phyloP scores from a whole-genome alignment of 805 yeast species.

The Kodamaea jinghongensis region DNA sequence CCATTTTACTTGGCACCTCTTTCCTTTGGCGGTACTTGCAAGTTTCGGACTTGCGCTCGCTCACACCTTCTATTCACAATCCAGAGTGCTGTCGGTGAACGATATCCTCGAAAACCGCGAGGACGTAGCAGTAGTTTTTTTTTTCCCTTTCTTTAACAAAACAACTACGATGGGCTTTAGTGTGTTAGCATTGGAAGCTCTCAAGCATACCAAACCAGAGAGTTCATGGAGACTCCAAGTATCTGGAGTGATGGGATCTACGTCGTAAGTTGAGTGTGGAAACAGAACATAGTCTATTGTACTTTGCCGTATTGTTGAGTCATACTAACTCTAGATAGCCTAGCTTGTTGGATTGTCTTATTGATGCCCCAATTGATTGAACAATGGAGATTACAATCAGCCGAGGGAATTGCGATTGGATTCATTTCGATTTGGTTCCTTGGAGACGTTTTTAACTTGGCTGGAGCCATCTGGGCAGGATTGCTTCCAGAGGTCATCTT shows the following conservation, averaged over 20 bases:
- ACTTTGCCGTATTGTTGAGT: too few species aligned
- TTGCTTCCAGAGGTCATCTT: constrained; percentile 67
- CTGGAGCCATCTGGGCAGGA: constrained; percentile 69
- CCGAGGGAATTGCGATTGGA: constrained; percentile 72
- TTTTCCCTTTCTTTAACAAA: too few species aligned
- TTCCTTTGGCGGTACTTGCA: too few species aligned
- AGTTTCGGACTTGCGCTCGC: too few species aligned
- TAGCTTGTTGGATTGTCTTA: constrained; percentile 79
- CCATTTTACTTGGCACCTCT: too few species aligned
- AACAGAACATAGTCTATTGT: too few species aligned
- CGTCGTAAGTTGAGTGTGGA: constrained; percentile 46
- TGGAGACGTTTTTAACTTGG: constrained; percentile 67
- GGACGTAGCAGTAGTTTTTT: too few species aligned
- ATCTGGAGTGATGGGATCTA: constrained; percentile 67
- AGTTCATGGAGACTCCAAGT: constrained; percentile 37
- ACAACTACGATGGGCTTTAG: constrained; percentile 5
- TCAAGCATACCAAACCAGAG: constrained; percentile 3
- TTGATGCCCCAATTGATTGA: constrained; percentile 76
- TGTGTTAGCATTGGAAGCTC: constrained; percentile 6
- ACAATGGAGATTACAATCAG: constrained; percentile 72
- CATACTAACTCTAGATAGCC: constrained; percentile 28
- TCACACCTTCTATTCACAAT: too few species aligned
- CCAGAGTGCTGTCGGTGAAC: too few species aligned
- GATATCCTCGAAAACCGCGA: too few species aligned
- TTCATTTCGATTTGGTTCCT: constrained; percentile 68